phyloP scores from a whole-genome alignment of 805 yeast species.

The Saturnispora bothae region DNA sequence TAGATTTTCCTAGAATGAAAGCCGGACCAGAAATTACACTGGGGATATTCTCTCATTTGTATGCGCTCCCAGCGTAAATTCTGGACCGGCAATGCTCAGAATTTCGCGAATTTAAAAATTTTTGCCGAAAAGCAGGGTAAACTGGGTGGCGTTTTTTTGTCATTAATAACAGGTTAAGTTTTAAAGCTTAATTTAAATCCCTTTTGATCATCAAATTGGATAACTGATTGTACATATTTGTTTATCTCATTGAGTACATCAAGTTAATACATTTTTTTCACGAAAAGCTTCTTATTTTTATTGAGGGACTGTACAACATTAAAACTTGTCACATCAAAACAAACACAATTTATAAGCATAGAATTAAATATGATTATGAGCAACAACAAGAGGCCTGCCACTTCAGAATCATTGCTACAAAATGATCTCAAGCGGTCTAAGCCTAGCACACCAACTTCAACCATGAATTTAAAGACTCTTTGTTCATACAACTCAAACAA shows the following conservation, averaged over 20 bases:
- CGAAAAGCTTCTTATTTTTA: background rate
- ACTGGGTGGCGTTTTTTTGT: constrained; percentile 2
- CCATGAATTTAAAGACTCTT: background rate
- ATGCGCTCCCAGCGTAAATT: constrained; percentile 3
- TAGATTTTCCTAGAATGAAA: background rate
- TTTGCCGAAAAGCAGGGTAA: background rate
- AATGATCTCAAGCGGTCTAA: constrained; percentile 3
- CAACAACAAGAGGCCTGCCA: background rate
- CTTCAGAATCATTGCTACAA: background rate
- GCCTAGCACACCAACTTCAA: background rate
- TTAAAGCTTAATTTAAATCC: background rate
- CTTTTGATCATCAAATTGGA: background rate
- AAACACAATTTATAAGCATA: background rate
- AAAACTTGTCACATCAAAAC: constrained; percentile 2
- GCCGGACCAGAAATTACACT: constrained; percentile 6
- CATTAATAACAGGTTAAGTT: background rate
- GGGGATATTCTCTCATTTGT: background rate
- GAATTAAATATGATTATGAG: constrained; percentile 5
- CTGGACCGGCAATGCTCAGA: constrained; percentile 1
- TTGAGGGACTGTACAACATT: constrained; percentile 1
- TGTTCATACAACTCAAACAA: background rate
- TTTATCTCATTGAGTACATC: background rate
- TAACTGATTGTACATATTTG: background rate
- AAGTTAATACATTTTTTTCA: background rate
- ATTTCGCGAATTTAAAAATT: background rate